Percentiles rank a stretch among this genome's conserved stretches.
Conservation (phyloP, 2,329 filamentous ascomycete species). For the Fonsecaea nubica region DNA sequence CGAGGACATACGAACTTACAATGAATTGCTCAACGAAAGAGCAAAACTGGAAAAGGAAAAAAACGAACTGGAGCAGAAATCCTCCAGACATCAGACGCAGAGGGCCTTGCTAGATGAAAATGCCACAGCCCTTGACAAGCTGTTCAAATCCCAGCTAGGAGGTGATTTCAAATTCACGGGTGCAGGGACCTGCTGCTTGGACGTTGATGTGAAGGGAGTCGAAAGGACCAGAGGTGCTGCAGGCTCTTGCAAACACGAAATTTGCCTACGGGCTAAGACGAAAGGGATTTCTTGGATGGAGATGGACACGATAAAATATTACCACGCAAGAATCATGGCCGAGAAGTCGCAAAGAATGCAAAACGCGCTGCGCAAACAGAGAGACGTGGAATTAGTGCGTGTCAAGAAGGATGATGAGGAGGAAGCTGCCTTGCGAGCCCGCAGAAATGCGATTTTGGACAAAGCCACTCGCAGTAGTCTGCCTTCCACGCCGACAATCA, state of each 20-base stretch:
- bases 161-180: constrained; percentile 38
- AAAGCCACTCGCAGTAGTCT: constrained; percentile 16
- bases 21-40: constrained; percentile 37
- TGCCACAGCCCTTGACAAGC: constrained; percentile 29
- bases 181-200: constrained; percentile 33
- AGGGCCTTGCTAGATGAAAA: constrained; percentile 37
- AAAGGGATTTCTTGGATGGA: constrained; percentile 39
- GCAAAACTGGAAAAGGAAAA: constrained; percentile 39
- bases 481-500: constrained; percentile 1
- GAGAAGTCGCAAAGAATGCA: constrained; percentile 38
- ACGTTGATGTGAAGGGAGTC: constrained; percentile 18
- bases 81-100: constrained; percentile 35
- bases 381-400: constrained; percentile 38
- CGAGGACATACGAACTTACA: constrained; percentile 38
- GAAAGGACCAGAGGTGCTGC: constrained; percentile 8
- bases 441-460: constrained; percentile 27
- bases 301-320: constrained; percentile 40
- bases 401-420: constrained; percentile 37
- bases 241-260: constrained; percentile 35
- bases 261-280: constrained; percentile 37
- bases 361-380: constrained; percentile 40
- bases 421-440: constrained; percentile 29
- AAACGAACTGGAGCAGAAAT: constrained; percentile 37
- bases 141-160: constrained; percentile 35
- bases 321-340: constrained; percentile 35